Base-by-base conservation (phyloP, 257 asterid genomes). In the Anisodus acutangulus region DNA sequence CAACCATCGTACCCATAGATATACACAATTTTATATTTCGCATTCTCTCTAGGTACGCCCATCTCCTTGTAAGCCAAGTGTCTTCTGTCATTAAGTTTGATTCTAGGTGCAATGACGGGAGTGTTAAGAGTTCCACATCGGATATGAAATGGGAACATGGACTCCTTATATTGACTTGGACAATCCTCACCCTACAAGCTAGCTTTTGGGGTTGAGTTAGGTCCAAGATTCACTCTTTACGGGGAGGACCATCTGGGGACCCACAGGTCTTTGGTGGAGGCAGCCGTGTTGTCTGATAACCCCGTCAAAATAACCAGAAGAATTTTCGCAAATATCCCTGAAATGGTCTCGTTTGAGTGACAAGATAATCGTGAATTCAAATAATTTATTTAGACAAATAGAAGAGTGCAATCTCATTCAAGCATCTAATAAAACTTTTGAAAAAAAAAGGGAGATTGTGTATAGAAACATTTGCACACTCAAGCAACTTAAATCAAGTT, bases 41-140 rank as follows among this genome's bases (percentile, higher is more conserved):
- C 98, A 41, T 78, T 79, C 43, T 93, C 95, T 86, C 85, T 93
- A 2, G 93, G 83, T 83, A 93, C 94, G 54, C 98, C 98, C 45
- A 17, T 84, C 87, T 95, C 98, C 84, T 90, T 64, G 89, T 95
- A 95, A 78, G 98, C 98, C 89, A 95, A 88, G 88, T 91, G 69
- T 82, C 98, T 93, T 79, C 98, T 97, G 41, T 95, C 98, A 86
- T 86, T 92, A 54, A 95, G 98, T 88, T 86, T 92, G 85, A 95
- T 83, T 84, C 98, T 90, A 4, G 94, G 69, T 26, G 97, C 97
- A n/a, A 95, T 93, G 55, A 95, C 72, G 1, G 26, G 26, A 22
- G 26, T 22, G 0, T 22, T 22, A 22, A 22, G 26, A 22, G 26
- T 22, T 22, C 26, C 26, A 22, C 26, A 22, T 22, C 26, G 26